Conservation (phyloP, 805 yeast species). For the Saturnispora serradocipensis region DNA sequence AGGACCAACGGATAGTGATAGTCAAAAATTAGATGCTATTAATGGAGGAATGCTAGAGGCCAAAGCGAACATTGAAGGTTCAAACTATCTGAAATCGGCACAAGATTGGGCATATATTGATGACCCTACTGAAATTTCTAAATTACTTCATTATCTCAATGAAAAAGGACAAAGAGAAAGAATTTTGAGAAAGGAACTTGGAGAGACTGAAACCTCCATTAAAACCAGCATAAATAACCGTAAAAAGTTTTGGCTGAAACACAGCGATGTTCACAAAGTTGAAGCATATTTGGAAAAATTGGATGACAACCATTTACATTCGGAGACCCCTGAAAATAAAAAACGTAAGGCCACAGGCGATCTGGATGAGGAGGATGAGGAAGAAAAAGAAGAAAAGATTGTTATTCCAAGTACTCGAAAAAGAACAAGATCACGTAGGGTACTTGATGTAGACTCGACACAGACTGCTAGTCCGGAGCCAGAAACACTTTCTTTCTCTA, state of each 20-base stretch:
- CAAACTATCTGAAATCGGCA: conserved; percentile 43
- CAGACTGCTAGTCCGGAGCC: conserved; percentile 2
- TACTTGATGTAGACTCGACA: conserved; percentile 15
- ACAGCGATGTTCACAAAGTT: conserved; percentile 7
- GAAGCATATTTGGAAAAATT: conserved; percentile 22
- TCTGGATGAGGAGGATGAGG: conserved; percentile 29
- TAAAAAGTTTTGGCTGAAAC: conserved; percentile 36
- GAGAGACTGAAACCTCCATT: conserved; percentile 42
- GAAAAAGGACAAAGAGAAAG: conserved; percentile 71
- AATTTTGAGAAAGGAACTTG: conserved; percentile 52
- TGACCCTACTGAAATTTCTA: conserved; percentile 44
- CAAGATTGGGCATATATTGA: conserved; percentile 69
- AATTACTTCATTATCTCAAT: conserved; percentile 56
- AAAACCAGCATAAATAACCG: conserved; percentile 33
- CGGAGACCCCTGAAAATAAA: conserved; percentile 16
- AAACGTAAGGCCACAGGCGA: conserved; percentile 19
- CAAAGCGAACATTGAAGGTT: conserved; percentile 35
- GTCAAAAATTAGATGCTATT: conserved; percentile 31
- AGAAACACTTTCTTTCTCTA: conserved; percentile 2
- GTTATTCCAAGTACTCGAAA: conserved; percentile 10
- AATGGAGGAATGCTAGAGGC: conserved; percentile 35
- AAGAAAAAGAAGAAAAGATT: conserved; percentile 15
- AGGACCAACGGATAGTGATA: conserved; percentile 61
- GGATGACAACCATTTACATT: conserved; percentile 28
- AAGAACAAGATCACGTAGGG: conserved; percentile 8